Evolutionary conservation across 2,329 filamentous ascomycete species (phyloP).

Genomic region (Gyromitra esculenta): DNA sequence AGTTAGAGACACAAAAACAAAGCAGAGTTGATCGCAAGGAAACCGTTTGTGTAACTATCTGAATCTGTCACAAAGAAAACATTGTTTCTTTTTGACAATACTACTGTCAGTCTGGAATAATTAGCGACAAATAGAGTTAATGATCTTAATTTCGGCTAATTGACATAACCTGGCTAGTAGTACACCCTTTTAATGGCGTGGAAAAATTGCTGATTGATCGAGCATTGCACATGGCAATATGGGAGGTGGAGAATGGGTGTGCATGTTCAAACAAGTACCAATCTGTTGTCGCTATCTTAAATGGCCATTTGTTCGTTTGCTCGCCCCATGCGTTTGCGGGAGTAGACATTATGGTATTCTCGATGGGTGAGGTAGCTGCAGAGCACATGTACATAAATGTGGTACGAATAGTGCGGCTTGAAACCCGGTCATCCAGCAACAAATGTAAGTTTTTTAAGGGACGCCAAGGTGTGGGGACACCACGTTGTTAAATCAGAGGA

Average conservation of each 20-base stretch:
- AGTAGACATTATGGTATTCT: neutral
- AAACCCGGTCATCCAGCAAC: neutral
- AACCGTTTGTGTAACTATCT: neutral
- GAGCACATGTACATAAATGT: neutral
- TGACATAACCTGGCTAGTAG: neutral
- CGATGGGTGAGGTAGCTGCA: neutral
- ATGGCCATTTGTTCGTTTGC: neutral
- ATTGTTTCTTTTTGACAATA: no score
- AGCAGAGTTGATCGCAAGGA: neutral
- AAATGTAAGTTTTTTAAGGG: neutral
- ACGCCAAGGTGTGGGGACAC: constrained; percentile 18
- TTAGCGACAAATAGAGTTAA: constrained; percentile 23
- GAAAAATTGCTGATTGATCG: neutral
- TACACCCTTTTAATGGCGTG: neutral
- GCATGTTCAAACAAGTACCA: no score
- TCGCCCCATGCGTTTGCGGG: neutral
- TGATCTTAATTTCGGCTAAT: constrained; percentile 33
- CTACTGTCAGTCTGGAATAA: neutral
- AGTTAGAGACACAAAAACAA: neutral
- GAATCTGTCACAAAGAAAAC: neutral
- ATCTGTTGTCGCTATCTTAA: no score
- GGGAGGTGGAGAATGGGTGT: no score
- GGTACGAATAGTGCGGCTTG: neutral
- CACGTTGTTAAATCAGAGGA: neutral
- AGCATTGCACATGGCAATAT: no score